Evolutionary conservation across 179 eudicot species (phyloP).

Genomic region (Silene vulgaris): DNA sequence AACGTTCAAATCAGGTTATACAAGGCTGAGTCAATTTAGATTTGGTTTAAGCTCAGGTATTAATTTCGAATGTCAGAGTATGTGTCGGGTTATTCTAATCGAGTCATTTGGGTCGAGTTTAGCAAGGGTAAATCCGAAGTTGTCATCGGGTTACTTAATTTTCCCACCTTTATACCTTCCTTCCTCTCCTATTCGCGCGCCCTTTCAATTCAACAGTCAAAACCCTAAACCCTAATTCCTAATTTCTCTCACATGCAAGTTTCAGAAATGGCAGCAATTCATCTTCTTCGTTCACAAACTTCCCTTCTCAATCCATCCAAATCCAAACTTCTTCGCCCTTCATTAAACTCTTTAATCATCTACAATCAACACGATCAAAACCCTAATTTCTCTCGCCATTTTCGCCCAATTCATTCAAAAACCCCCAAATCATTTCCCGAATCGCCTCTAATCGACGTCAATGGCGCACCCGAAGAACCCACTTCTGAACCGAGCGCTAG

Average conservation of each 20-base stretch:
- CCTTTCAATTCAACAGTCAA: not conserved
- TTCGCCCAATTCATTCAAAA: constrained; percentile 28
- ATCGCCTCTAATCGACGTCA: constrained; percentile 23
- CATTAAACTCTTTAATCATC: not conserved
- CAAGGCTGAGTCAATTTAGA: no score
- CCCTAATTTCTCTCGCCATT: constrained; percentile 33
- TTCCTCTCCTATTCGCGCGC: not conserved
- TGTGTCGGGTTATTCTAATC: no score
- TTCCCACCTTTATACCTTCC: not conserved
- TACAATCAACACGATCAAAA: constrained; percentile 14
- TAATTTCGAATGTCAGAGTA: no score
- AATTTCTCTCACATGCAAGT: constrained; percentile 31
- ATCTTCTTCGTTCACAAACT: constrained; percentile 33
- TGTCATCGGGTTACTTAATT: no score
- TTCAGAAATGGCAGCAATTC: constrained; percentile 47
- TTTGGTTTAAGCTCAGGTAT: no score
- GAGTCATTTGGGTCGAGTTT: no score
- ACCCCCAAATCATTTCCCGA: constrained; percentile 20
- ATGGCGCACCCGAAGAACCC: not conserved
- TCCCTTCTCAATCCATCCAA: constrained; percentile 22
- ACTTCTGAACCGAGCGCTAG: constrained; percentile 21
- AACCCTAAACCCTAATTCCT: constrained; percentile 11
- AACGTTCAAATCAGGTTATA: no score
- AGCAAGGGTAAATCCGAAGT: no score
- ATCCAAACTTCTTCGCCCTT: constrained; percentile 10